Evolutionary conservation across 768 basidiomycete species (phyloP), one percentile per base, ranked within the genome.

Genomic region (Auricularia heimuer): DNA sequence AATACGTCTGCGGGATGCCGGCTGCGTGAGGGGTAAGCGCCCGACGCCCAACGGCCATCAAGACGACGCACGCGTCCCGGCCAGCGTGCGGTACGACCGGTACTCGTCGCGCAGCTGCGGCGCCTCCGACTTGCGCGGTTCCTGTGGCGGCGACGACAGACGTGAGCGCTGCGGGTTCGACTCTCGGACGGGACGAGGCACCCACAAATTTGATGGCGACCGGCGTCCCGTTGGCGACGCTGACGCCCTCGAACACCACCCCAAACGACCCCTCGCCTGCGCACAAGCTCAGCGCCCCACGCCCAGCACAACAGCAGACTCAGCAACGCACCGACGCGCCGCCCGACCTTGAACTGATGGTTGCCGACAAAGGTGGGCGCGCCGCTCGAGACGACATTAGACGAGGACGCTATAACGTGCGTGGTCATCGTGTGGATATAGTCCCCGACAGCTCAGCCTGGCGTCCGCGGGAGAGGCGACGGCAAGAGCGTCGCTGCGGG

Each of bases 211-310:
- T 98, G 79, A 98, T 94, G 67, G 96, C 96, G 65, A 98, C 93
- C 1, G 94, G 94, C 67, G 80, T 78, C 39, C 76, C 77, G 44
- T 66, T 66, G 33, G 84, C 85, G 69, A 82, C 90, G 71, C 91
- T 87, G 65, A 92, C 73, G 94, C 97, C 89, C 83, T 98, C 88
- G 77, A 97, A 93, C 67, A 98, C 89, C 69, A 98, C 96, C 71
- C 96, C 96, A 74, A 99, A 99, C n/a, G 89, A 92, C 62, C 96
- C 96, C 78, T 99, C 96, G 61, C 96, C 96, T 75, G 98, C 96
- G 86, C 98, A 98, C 83, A 96, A 94, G 62, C 96, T 96, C 62
- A 98, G 94, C 68, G 90, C 54, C 21, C 14, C 6, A 45, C 35
- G 34, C 16, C 21, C 4, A 4, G 47, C 42, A 54, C 7, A 62